phyloP scores from a whole-genome alignment of 1,284 basidiomycete species.

The Ceratobasidium sp. region DNA sequence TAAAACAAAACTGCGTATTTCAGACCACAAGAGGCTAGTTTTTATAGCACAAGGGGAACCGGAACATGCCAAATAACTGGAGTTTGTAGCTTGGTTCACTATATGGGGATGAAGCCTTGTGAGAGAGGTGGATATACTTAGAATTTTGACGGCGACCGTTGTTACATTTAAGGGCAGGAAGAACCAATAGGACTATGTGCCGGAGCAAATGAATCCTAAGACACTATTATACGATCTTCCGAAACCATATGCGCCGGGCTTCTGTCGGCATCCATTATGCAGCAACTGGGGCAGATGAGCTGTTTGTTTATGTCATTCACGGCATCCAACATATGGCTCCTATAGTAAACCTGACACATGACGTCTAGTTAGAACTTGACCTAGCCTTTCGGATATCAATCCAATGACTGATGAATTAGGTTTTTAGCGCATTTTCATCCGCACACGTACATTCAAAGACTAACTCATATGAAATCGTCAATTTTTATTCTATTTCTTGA shows the following conservation, averaged over 20 bases:
- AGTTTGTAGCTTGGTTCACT: background rate
- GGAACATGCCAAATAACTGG: background rate
- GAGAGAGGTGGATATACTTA: background rate
- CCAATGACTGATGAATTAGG: background rate
- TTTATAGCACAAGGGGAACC: background rate
- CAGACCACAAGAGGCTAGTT: background rate
- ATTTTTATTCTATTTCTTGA: background rate
- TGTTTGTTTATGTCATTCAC: background rate
- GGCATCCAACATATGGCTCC: background rate
- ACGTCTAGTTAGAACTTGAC: background rate
- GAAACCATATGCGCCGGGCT: slow-evolving; percentile 1
- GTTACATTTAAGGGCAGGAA: background rate
- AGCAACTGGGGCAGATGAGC: background rate
- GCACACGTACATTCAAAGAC: background rate
- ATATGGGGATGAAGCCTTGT: background rate
- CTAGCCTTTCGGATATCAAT: background rate
- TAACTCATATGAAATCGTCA: background rate
- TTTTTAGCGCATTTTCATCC: no score
- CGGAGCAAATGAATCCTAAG: background rate
- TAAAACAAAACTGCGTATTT: background rate
- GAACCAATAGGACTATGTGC: background rate
- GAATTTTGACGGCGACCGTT: background rate
- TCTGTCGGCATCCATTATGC: slow-evolving; percentile 24
- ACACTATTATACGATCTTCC: background rate
- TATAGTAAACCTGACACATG: background rate